Evolutionary conservation across 2,329 filamentous ascomycete species (phyloP), one percentile per base, ranked within the genome.

Genomic region (Penicillium paneum): DNA sequence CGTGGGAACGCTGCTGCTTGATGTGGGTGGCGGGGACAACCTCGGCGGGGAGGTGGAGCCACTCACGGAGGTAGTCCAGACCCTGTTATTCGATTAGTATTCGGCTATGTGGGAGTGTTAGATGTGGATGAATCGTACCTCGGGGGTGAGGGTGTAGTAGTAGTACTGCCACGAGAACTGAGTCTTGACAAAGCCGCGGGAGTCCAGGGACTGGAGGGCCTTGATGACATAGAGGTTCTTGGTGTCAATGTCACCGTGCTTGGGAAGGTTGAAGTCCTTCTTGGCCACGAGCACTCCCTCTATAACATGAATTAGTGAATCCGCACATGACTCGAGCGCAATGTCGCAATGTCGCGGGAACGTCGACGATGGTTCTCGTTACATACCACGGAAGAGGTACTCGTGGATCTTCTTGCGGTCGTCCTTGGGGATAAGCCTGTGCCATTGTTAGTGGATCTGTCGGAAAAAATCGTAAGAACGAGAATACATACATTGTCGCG

Each of bases 371-470:
- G 56, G 45, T 50, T 53, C 47, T 58, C 43, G 51, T 64, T 63
- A 74, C 76, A 73, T 75, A 91, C 89, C 90, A 74, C 89, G 88
- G 88, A 96, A 96, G 86, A 99, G 90, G 89, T 93, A 96, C 89
- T 93, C 93, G 87, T 99, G 94, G 83, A 99, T 97, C 89, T 91
- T 91, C 90, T 99, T 99, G 84, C 95, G 92, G 84, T 99, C 94
- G 81, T 91, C 89, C 89, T 97, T 97, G 79, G 94, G 94, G 81
- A 99, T 99, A 85, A 99, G 89, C 94, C 89, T 92, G 69, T 12
- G 35, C 17, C 50, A 55, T 57, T 55, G 49, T 70, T 38, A 66
- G 60, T 59, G 15, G 39, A 53, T 47, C 35, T 13, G 28, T 40
- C n/a, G 13, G 10, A 39, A 38, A 39, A 3, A 17, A 44, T 21